Evolutionary conservation across 2,329 filamentous ascomycete species (phyloP), one percentile per base, ranked within the genome.

Genomic region (Hypoxylon sp.): DNA sequence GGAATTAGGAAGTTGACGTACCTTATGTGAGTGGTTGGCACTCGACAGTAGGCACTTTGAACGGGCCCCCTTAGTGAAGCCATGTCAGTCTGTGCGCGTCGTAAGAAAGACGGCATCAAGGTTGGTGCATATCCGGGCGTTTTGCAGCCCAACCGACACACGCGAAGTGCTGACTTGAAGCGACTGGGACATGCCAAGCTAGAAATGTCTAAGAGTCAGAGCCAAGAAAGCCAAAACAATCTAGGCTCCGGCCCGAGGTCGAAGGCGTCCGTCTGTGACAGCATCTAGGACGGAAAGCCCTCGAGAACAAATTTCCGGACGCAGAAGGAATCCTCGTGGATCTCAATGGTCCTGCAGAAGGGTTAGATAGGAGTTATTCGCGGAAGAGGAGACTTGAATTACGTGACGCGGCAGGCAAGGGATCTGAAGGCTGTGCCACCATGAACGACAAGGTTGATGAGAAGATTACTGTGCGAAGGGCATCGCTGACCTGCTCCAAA

Each of bases 101-200:
- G 51, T 96, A 94, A 93, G 89, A 93, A 93, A 70, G 92, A 91
- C 6, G 93, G 92, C 19, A 89, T 98, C 80, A 97, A 94, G 82
- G 87, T 88, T 78, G 70, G 77, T 70, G 58, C 62, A 59, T 64
- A 28, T 22, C n/a, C 17, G 26, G 19, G 17, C 49, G 17, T 37
- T 47, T 49, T 28, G 48, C n/a, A 54, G 51, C 34, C 13, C 13
- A 17, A 10, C 22, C 44, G 19, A 48, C 39, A 22, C 54, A 53
- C 28, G 26, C 34, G 47, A 39, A 46, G 59, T 56, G 50, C 70
- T 76, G 71, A 77, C 62, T 22, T 28, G 20, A 48, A 55, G n/a
- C 26, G 7, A 56, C 51, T 19, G 53, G 15, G 37, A 55, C 51
- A 87, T 85, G 90, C 94, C 60, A 94, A 98, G 77, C 97, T 95